Conservation (phyloP, 1,284 basidiomycete species). For the Butyriboletus regius region DNA sequence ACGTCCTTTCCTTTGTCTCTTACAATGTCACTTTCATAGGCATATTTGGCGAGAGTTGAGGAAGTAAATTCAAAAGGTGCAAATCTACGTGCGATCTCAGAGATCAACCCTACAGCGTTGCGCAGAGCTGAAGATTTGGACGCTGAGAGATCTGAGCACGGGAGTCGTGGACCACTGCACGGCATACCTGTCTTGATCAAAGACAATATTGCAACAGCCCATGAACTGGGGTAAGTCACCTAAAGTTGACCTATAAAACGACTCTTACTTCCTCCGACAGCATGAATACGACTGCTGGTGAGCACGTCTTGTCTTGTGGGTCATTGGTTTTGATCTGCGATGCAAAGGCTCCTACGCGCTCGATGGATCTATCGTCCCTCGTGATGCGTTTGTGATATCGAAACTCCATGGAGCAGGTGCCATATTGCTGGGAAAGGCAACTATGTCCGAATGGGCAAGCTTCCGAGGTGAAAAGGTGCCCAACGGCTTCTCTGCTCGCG, state of each 20-base stretch:
- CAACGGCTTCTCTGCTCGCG: conserved; percentile 47
- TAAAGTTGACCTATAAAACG: neutral
- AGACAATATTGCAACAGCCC: conserved; percentile 27
- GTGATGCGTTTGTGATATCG: conserved; percentile 58
- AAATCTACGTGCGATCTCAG: conserved; percentile 53
- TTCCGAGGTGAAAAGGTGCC: conserved; percentile 39
- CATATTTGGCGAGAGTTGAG: conserved; percentile 63
- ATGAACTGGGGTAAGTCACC: conserved; percentile 37
- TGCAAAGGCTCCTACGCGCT: conserved; percentile 49
- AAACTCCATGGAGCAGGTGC: conserved; percentile 52
- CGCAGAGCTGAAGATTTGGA: conserved; percentile 50
- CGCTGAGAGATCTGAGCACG: conserved; percentile 41
- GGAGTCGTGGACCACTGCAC: conserved; percentile 51
- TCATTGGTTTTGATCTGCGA: neutral
- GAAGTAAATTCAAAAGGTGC: conserved; percentile 66
- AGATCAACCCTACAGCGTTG: conserved; percentile 53
- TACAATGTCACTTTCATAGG: conserved; percentile 27
- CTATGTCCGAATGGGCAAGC: conserved; percentile 46
- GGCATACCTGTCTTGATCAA: conserved; percentile 62
- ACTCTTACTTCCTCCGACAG: conserved; percentile 28
- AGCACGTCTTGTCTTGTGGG: neutral
- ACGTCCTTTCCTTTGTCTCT: neutral
- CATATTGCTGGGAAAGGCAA: conserved; percentile 49
- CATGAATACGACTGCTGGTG: conserved; percentile 55
- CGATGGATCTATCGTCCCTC: conserved; percentile 52